Evolutionary conservation across 495 filamentous ascomycete species (phyloP), one percentile per base, ranked within the genome.

Genomic region (Penicillium paradoxum): DNA sequence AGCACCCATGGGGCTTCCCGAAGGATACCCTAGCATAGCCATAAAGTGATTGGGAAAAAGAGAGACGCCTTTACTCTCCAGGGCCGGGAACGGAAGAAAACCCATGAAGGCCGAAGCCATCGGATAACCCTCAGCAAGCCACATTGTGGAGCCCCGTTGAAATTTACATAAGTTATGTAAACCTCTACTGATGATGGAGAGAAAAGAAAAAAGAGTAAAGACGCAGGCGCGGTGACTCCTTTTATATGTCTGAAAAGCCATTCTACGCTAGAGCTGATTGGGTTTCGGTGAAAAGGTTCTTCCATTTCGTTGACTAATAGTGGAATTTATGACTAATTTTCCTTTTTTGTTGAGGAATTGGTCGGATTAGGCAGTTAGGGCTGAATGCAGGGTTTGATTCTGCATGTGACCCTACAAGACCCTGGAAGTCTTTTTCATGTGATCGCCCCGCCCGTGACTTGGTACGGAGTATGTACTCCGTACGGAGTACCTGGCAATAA

Each of bases 141-240:
- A 65, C 60, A 38, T 57, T 53, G 65, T 65, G 69, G 71, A 76
- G 72, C 73, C 69, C 67, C 67, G 60, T 55, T 51, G 53, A 56
- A 59, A 63, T 62, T 72, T 74, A 72, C 73, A 63, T 62, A 61
- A 51, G 60, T 57, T 69, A 70, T 66, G 73, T 76, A 76, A 76
- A 76, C 73, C 73, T 62, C 73, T 76, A 76, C 73, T 76, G 73
- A 76, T 76, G 73, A 76, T 76, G 60, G 41, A 60, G 64, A 73
- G 70, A 62, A 53, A 64, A 58, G 64, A 65, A 73, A 68, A 65
- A 63, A 54, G 57, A 64, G 45, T 43, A 55, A 61, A 45, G 25
- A 10, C 36, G 29, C 33, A 54, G 41, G 49, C 6, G 49, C 9
- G 36, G n/a, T 4, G 18, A 27, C 34, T 42, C 29, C 68, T 59